Percentiles rank a stretch among this genome's conserved stretches.
Evolutionary conservation across 345 rosid species (phyloP).

Genomic region (Citrus inodora): DNA sequence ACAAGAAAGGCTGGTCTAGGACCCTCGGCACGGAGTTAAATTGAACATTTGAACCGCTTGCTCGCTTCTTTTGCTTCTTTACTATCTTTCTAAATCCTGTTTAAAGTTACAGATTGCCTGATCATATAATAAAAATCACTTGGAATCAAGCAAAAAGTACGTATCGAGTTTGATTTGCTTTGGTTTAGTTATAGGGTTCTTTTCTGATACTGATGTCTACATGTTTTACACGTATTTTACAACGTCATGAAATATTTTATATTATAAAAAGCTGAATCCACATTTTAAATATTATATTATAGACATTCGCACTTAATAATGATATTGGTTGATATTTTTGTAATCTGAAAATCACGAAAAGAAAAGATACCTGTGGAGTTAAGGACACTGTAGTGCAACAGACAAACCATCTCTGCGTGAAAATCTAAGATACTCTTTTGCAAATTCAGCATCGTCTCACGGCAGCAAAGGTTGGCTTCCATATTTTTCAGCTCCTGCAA

Average conservation of each 20-base stretch:
- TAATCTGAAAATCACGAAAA: too few relatives aligned
- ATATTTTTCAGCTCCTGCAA: conserved; percentile 37
- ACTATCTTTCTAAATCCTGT: conserved; percentile 44
- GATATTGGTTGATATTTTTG: background rate
- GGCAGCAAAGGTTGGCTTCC: conserved; percentile 21
- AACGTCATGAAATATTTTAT: fast-evolving
- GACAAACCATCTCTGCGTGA: conserved; percentile 42
- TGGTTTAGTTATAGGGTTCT: too few relatives aligned
- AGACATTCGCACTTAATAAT: fast-evolving
- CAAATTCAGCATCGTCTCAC: conserved; percentile 20
- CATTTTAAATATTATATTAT: too few relatives aligned
- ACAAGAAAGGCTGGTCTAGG: conserved; percentile 40
- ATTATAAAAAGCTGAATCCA: too few relatives aligned
- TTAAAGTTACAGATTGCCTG: background rate
- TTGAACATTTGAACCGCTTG: conserved; percentile 21
- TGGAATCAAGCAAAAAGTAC: too few relatives aligned
- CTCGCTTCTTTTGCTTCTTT: conserved; percentile 46
- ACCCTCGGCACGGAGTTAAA: conserved; percentile 26
- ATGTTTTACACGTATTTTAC: too few relatives aligned
- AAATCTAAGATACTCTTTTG: conserved; percentile 29
- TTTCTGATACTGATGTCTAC: too few relatives aligned
- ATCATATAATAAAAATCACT: too few relatives aligned
- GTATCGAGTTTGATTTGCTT: too few relatives aligned
- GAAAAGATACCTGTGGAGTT: conserved; percentile 32
- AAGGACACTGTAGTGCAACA: conserved; percentile 35